These are phyloP conservation scores for Massarina eburnea DNA, from an alignment of 2,329 filamentous ascomycete genomes.

Conservation along the genomic window DNA sequence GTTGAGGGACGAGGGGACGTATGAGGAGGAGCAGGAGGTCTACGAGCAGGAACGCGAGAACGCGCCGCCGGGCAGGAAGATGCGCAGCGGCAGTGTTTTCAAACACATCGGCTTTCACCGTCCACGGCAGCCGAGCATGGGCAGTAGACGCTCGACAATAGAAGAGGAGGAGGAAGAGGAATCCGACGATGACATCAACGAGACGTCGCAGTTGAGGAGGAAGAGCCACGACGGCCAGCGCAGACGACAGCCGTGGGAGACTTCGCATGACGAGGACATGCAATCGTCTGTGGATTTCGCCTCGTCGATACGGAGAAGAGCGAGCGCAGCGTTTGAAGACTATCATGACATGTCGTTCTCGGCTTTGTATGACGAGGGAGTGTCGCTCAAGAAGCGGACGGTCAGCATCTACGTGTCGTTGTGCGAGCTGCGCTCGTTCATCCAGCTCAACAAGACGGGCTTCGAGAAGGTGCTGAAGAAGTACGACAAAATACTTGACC, in stretches of 20 bases:
- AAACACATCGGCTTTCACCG: slow-evolving; percentile 50
- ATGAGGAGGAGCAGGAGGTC: slow-evolving; percentile 58
- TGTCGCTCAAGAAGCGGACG: slow-evolving; percentile 90
- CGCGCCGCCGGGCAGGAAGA: slow-evolving; percentile 41
- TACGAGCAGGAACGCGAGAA: slow-evolving; percentile 40
- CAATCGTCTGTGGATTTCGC: slow-evolving; percentile 63
- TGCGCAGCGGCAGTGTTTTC: slow-evolving; percentile 56
- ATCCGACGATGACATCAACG: slow-evolving; percentile 56
- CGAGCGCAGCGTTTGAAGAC: slow-evolving; percentile 72
- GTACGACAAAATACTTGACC: slow-evolving; percentile 93
- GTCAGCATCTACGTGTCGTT: slow-evolving; percentile 86
- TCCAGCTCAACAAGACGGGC: slow-evolving; percentile 93
- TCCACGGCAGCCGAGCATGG: slow-evolving; percentile 48
- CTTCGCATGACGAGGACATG: slow-evolving; percentile 53
- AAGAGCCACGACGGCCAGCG: slow-evolving; percentile 42
- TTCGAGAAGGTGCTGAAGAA: slow-evolving; percentile 98
- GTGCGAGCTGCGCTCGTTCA: slow-evolving; percentile 93
- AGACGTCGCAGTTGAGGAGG: slow-evolving; percentile 46
- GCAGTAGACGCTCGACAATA: slow-evolving; percentile 45
- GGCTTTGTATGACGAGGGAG: slow-evolving; percentile 67
- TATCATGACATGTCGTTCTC: slow-evolving; percentile 75
- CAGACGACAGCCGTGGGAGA: slow-evolving; percentile 30
- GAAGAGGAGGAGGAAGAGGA: slow-evolving; percentile 60
- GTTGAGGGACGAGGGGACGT: slow-evolving; percentile 71
- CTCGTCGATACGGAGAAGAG: slow-evolving; percentile 60